phyloP scores from a whole-genome alignment of 2,329 filamentous ascomycete species.

The Pestalotiopsis sp. region DNA sequence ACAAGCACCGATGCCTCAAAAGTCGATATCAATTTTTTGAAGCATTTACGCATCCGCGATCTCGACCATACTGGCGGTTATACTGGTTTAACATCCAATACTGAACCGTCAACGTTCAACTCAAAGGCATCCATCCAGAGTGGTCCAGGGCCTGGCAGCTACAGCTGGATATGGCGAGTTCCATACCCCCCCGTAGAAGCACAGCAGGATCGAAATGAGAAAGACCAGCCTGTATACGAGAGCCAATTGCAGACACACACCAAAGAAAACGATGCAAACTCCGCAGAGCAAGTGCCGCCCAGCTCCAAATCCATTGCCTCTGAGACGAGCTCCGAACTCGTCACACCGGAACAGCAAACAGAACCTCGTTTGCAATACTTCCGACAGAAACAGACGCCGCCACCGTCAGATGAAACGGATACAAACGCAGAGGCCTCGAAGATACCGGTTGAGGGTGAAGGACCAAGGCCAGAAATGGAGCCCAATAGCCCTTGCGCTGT shows the following conservation, averaged over 20 bases:
- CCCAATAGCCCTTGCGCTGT: neutral
- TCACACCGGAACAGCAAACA: no score
- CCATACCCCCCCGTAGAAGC: neutral
- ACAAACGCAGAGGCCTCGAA: neutral
- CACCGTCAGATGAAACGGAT: neutral
- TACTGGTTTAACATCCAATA: slow-evolving; percentile 6
- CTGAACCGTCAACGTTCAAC: neutral
- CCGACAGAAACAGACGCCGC: no score
- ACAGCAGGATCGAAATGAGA: neutral
- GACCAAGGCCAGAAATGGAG: neutral
- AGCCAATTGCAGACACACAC: no score
- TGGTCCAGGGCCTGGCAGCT: neutral
- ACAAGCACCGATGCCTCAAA: neutral
- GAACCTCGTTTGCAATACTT: no score
- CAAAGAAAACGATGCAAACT: no score
- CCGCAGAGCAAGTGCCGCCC: no score
- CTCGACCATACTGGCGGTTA: slow-evolving; percentile 1
- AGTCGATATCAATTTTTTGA: neutral
- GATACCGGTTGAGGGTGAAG: neutral
- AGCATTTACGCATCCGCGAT: slow-evolving; percentile 14
- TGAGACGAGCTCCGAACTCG: no score
- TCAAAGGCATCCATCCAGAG: neutral
- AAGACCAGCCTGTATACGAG: neutral
- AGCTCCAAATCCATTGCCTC: no score
- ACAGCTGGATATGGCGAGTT: neutral